These are phyloP conservation scores for Pistacia atlantica DNA, from an alignment of 345 rosid genomes.

Conservation along the genomic window DNA sequence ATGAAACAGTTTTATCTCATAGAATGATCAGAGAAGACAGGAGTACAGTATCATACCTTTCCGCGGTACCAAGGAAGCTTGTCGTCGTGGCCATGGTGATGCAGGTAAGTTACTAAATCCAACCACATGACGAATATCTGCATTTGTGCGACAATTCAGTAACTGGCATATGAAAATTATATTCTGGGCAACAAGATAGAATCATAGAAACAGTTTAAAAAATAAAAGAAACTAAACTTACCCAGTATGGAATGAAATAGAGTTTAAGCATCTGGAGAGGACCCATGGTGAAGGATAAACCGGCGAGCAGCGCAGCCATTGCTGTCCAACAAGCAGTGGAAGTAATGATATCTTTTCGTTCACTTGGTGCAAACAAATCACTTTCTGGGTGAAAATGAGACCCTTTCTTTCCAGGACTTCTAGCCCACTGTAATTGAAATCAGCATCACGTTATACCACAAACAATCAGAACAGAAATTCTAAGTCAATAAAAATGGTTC, in stretches of 20 bases:
- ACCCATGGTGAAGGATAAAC: constrained; percentile 55
- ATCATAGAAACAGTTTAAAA: not conserved
- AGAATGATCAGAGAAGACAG: not conserved
- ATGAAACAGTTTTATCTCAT: not conserved
- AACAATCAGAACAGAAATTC: constrained; percentile 15
- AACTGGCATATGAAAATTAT: not conserved
- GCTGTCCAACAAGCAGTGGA: constrained; percentile 79
- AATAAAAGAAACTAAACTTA: constrained; percentile 14
- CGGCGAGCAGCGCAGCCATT: constrained; percentile 64
- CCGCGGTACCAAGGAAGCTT: constrained; percentile 97
- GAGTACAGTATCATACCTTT: constrained; percentile 44
- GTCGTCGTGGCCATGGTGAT: constrained; percentile 86
- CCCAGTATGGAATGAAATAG: constrained; percentile 74
- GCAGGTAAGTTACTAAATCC: constrained; percentile 84
- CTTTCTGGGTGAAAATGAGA: constrained; percentile 86
- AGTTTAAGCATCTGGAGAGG: constrained; percentile 68
- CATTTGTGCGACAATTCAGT: not conserved
- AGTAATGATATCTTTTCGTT: constrained; percentile 64
- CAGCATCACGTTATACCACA: not conserved
- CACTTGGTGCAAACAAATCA: constrained; percentile 70
- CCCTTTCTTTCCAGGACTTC: constrained; percentile 93
- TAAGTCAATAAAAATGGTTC: not conserved
- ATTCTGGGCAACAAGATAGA: constrained; percentile 2
- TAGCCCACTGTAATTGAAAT: constrained; percentile 49
- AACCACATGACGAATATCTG: constrained; percentile 83